Evolutionary conservation across 768 basidiomycete species (phyloP).

Genomic region (Sporobolomyces roseus): DNA sequence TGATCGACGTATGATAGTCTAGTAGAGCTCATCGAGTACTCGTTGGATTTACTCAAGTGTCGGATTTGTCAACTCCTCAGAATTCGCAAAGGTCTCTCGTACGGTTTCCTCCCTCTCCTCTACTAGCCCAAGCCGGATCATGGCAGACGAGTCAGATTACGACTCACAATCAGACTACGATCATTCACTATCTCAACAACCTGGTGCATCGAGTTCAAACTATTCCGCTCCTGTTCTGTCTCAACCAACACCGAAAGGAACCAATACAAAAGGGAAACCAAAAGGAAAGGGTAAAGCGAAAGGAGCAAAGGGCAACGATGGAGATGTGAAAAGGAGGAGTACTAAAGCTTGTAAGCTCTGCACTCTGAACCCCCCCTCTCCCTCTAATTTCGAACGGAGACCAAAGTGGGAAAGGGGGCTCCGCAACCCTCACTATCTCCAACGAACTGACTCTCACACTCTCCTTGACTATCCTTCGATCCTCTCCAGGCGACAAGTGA

Average conservation of each 20-base stretch:
- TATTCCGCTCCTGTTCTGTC: too few species aligned
- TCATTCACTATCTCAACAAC: not conserved
- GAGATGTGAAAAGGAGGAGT: constrained; percentile 17
- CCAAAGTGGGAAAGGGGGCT: too few species aligned
- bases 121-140: not conserved
- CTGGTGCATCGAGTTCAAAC: not conserved
- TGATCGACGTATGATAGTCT: too few species aligned
- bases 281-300: constrained; percentile 20
- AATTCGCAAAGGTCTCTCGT: too few species aligned
- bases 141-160: constrained; percentile 8
- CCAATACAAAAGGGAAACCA: not conserved
- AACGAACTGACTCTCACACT: not conserved
- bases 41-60: too few species aligned
- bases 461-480: not conserved
- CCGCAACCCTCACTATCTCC: too few species aligned
- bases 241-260: too few species aligned
- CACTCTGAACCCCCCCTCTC: not conserved
- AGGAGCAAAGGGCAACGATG: not conserved
- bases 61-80: too few species aligned
- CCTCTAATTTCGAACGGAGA: too few species aligned
- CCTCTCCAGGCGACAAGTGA: constrained; percentile 24
- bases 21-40: too few species aligned
- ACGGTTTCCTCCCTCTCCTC: not conserved
- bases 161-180: not conserved
- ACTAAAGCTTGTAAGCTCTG: constrained; percentile 53